A percentile compares a stretch with the other conserved stretches of the same genome.
Evolutionary conservation across 2,329 filamentous ascomycete genomes (phyloP).

Genomic region (Pseudonectria buxi): DNA sequence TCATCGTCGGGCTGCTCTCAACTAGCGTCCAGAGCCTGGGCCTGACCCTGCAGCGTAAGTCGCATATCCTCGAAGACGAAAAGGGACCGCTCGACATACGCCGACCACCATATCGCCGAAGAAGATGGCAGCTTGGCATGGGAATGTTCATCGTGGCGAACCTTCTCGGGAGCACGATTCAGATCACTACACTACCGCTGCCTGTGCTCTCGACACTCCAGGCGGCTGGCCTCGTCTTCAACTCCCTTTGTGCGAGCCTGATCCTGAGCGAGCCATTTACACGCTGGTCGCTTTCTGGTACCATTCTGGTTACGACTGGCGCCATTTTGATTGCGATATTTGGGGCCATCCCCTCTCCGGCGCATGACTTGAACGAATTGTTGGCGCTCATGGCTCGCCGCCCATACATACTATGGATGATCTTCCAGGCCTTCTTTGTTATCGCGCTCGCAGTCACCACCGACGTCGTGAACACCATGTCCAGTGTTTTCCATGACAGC

Average conservation of each 20-base stretch:
- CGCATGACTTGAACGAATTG: constrained; percentile 79
- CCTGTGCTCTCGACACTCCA: constrained; percentile 93
- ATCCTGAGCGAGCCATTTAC: constrained; percentile 94
- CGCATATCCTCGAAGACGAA: constrained; percentile 95
- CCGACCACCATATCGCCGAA: constrained; percentile 79
- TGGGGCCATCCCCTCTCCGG: constrained; percentile 87
- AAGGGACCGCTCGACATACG: constrained; percentile 72
- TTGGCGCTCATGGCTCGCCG: constrained; percentile 65
- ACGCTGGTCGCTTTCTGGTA: constrained; percentile 84
- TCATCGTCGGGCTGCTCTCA: constrained; percentile 86
- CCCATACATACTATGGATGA: constrained; percentile 85
- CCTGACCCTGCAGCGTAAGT: constrained; percentile 93
- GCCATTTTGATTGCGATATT: constrained; percentile 92
- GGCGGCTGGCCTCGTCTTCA: constrained; percentile 94
- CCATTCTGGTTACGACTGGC: constrained; percentile 76
- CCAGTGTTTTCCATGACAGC: constrained; percentile 50
- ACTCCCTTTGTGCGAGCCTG: constrained; percentile 92
- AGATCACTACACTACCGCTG: constrained; percentile 91
- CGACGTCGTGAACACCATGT: constrained; percentile 47
- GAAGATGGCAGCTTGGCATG: constrained; percentile 97
- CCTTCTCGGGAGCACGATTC: constrained; percentile 87
- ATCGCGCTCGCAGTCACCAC: constrained; percentile 58
- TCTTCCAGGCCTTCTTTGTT: constrained; percentile 68
- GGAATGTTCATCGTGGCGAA: constrained; percentile 94
- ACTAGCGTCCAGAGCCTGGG: constrained; percentile 93